Evolutionary conservation across 331 rosid species (phyloP), one percentile per base, ranked within the genome.

Genomic region (Quercus lobata): DNA sequence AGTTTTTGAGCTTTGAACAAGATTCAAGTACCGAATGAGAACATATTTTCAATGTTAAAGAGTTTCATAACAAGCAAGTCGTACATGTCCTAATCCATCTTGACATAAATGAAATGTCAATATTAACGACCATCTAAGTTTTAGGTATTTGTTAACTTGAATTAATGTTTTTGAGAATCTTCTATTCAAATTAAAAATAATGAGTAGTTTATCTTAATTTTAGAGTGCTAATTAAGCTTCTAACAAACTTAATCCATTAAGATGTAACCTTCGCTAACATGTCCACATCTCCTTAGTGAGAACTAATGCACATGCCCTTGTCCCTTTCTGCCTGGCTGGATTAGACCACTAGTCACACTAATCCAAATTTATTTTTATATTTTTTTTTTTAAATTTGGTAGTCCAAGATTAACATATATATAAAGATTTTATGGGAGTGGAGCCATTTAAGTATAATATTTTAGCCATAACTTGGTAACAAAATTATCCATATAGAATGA

Each of bases 11-110:
- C 46, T 52, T 25, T 74, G 18, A 58, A 35, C 0, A 49, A 24
- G 41, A 34, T 34, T 34, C 35, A 34, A 34, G 74, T 75, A 78
- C 75, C 84, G 32, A 78, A 41, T 37, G 81, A 70, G 80, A 41
- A 81, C 85, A 62, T 49, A 54, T 10, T 22, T 49, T 81, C 79
- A 53, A 84, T 49, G 56, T 58, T 58, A n/a, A 58, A 16, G 34
- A 72, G 58, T 58, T 30, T 21, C 18, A 37, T 62, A 17, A 41
- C 27, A 53, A 34, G 30, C 57, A 71, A 76, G 75, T 62, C 15
- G 19, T 77, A 53, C 41, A 49, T 30, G 74, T 63, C 80, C 32
- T 30, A n/a, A 57, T 76, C 53, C 17, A 69, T 54, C 17, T 69
- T 49, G 71, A 60, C 66, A 49, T 24, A 55, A 32, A 57, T 34